These are phyloP conservation scores for Jacaranda mimosifolia DNA, from an alignment of 257 asterid genomes.

Conservation along the genomic window DNA sequence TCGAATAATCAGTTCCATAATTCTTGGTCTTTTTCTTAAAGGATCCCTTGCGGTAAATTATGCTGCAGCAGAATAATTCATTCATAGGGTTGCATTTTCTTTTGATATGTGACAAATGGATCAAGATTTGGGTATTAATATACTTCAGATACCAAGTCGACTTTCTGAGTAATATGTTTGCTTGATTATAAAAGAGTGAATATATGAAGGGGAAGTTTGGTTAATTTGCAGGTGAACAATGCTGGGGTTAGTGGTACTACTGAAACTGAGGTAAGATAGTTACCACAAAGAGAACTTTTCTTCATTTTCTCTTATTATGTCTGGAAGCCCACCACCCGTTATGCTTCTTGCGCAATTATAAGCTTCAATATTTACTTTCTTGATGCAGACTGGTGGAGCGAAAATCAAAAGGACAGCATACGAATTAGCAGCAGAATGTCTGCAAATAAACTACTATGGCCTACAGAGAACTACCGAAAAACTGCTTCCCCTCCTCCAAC, in stretches of 20 bases:
- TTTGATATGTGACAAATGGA: not conserved
- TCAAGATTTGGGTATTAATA: not conserved
- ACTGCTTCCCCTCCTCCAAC: constrained; percentile 61
- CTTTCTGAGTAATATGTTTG: not conserved
- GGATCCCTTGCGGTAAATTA: not conserved
- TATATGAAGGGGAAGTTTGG: constrained; percentile 1
- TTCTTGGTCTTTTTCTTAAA: not conserved
- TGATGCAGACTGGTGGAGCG: constrained; percentile 36
- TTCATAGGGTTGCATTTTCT: not conserved
- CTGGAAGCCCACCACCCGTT: not conserved
- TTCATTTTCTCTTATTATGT: not conserved
- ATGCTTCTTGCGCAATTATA: not conserved
- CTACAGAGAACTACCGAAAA: constrained; percentile 51
- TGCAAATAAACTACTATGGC: constrained; percentile 64
- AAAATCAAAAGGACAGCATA: constrained; percentile 36
- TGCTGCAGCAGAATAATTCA: not conserved
- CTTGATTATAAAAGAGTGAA: not conserved
- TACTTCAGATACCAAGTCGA: not conserved
- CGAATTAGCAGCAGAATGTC: constrained; percentile 53
- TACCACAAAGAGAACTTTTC: not conserved
- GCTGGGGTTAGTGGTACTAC: constrained; percentile 49
- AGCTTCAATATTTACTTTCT: constrained; percentile 12
- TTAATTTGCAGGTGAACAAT: constrained; percentile 55
- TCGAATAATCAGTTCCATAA: not conserved
- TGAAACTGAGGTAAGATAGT: constrained; percentile 30